Percentiles rank a stretch among this genome's conserved stretches.
phyloP scores from a whole-genome alignment of 441 rosid species.

The Euphorbia corollata region DNA sequence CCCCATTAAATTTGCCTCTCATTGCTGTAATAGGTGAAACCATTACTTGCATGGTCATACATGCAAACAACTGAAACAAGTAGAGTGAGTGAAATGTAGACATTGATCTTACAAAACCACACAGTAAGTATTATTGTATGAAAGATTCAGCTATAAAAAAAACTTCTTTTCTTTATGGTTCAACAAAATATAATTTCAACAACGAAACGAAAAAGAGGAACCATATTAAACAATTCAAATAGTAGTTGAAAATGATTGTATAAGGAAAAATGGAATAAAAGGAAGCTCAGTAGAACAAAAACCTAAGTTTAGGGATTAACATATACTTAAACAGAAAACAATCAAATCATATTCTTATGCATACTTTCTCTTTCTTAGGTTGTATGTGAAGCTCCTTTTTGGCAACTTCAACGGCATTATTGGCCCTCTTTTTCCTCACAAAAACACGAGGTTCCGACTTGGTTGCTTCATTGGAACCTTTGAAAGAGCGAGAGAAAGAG shows the following conservation, averaged over 20 bases:
- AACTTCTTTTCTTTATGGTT: neutral
- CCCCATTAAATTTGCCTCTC: neutral
- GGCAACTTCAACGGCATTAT: slow-evolving; percentile 26
- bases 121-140: neutral
- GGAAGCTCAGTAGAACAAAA: neutral
- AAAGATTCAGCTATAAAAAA: neutral
- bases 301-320: neutral
- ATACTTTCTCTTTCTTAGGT: slow-evolving; percentile 22
- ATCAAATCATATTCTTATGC: slow-evolving; percentile 9
- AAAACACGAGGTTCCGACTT: slow-evolving; percentile 36
- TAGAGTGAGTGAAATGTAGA: neutral
- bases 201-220: neutral
- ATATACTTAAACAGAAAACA: neutral
- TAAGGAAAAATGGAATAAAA: neutral
- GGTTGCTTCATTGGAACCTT: slow-evolving; percentile 24
- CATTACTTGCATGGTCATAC: neutral
- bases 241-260: neutral
- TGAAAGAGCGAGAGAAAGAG: neutral
- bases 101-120: neutral
- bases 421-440: slow-evolving; percentile 50
- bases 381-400: slow-evolving; percentile 23
- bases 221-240: neutral
- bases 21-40: neutral
- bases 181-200: neutral
- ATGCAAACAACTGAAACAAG: neutral